Evolutionary conservation across 116 monocot genomes (phyloP).

Genomic region (Posidonia oceanica): DNA sequence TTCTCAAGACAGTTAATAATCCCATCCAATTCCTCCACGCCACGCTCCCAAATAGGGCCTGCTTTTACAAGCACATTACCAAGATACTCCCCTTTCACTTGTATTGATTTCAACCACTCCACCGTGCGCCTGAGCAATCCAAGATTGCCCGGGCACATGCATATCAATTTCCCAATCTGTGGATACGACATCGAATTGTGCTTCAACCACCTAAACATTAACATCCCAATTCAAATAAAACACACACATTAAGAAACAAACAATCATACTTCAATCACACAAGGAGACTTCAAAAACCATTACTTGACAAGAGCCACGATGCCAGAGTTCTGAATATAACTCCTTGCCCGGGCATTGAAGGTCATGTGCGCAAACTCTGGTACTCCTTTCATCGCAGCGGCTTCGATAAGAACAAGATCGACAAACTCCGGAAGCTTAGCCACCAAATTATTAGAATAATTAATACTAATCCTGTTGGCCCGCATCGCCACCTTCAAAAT

Average conservation of each 20-base stretch:
- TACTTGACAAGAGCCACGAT: constrained; percentile 89
- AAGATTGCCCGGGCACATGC: constrained; percentile 54
- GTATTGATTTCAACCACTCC: constrained; percentile 84
- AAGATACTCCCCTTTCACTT: constrained; percentile 72
- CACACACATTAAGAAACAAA: neutral
- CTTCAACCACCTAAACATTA: constrained; percentile 83
- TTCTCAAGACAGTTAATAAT: constrained; percentile 47
- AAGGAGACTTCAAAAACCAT: neutral
- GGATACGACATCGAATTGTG: constrained; percentile 81
- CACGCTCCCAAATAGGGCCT: constrained; percentile 32
- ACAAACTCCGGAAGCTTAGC: constrained; percentile 44
- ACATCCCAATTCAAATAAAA: neutral
- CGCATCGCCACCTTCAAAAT: constrained; percentile 43
- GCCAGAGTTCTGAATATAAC: constrained; percentile 57
- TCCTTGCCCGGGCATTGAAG: constrained; percentile 72
- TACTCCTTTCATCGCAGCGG: constrained; percentile 51
- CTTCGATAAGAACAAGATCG: constrained; percentile 62
- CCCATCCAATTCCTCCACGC: constrained; percentile 41
- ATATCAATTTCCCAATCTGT: constrained; percentile 78
- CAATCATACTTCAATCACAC: neutral
- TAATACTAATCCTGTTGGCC: constrained; percentile 52
- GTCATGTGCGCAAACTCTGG: constrained; percentile 55
- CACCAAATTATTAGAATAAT: constrained; percentile 53
- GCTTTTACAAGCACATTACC: constrained; percentile 66
- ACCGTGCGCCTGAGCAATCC: constrained; percentile 25